Percentiles rank a stretch among this genome's conserved stretches.
Evolutionary conservation across 2,329 filamentous ascomycete genomes (phyloP).

Genomic region (Rugonectria rugulosa): DNA sequence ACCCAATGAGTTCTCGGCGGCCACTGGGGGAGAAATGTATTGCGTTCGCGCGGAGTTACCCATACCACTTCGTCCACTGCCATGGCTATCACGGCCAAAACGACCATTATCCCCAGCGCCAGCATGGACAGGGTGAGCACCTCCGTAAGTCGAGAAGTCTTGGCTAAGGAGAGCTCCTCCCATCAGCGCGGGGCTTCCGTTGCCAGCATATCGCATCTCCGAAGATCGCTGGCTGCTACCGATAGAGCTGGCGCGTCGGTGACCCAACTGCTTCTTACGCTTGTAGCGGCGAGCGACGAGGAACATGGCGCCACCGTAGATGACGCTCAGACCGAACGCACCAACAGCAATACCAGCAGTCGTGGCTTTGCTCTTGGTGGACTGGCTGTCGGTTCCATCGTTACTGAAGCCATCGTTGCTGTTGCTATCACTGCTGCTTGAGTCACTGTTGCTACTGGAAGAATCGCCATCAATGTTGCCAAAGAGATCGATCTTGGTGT

Average conservation of each 20-base stretch:
- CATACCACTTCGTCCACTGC: constrained; percentile 68
- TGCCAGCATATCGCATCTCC: constrained; percentile 60
- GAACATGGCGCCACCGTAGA: constrained; percentile 96
- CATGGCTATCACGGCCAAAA: constrained; percentile 64
- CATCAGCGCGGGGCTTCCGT: constrained; percentile 70
- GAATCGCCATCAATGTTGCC: constrained; percentile 49
- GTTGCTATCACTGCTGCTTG: constrained; percentile 47
- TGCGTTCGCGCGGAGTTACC: constrained; percentile 63
- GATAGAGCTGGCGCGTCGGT: constrained; percentile 80
- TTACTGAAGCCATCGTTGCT: constrained; percentile 52
- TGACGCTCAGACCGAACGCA: constrained; percentile 77
- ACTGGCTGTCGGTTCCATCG: constrained; percentile 56
- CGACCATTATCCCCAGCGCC: constrained; percentile 34
- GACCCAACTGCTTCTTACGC: constrained; percentile 78
- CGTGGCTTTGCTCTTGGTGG: constrained; percentile 67
- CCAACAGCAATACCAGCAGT: constrained; percentile 77
- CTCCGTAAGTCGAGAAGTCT: constrained; percentile 64
- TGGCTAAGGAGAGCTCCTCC: constrained; percentile 70
- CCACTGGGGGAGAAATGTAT: constrained; percentile 87
- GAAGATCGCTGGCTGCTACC: constrained; percentile 56
- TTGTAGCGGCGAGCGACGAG: constrained; percentile 90
- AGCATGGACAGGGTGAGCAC: constrained; percentile 35
- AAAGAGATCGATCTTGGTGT: constrained; percentile 70
- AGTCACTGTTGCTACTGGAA: constrained; percentile 36
- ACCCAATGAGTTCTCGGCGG: constrained; percentile 92